These are phyloP conservation scores for Salicornia ramosissima DNA, from an alignment of 148 eudicot species.

Conservation along the genomic window DNA sequence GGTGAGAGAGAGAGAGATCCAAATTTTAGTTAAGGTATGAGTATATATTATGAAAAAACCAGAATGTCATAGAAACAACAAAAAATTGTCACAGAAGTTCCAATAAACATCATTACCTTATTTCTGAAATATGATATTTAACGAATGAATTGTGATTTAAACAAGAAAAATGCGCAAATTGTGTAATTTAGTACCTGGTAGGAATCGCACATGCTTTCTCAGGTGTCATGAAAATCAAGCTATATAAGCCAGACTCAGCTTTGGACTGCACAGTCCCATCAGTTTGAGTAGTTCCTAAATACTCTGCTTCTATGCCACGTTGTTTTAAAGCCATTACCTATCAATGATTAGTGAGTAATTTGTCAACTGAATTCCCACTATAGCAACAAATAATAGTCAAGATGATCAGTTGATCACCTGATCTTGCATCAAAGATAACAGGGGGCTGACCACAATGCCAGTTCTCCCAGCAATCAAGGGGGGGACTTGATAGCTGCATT, in stretches of 20 bases:
- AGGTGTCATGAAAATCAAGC: conserved; percentile 75
- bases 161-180: background rate
- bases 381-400: background rate
- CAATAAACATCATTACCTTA: no score
- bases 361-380: background rate
- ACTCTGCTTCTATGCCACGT: conserved; percentile 65
- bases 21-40: no score
- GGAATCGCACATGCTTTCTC: conserved; percentile 64
- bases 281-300: conserved; percentile 63
- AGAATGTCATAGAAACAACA: no score
- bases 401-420: conserved; percentile 42
- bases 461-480: conserved; percentile 61
- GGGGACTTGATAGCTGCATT: conserved; percentile 79
- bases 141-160: background rate
- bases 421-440: conserved; percentile 83
- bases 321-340: conserved; percentile 86
- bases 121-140: no score
- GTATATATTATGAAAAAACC: no score
- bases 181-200: conserved; percentile 33
- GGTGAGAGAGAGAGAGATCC: no score
- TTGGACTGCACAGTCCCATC: conserved; percentile 44
- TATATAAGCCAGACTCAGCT: conserved; percentile 62
- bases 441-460: conserved; percentile 76
- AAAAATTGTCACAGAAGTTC: no score
- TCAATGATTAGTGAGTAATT: background rate